These are phyloP conservation scores for Pyrenophora tritici-repentis DNA, from an alignment of 2,329 filamentous ascomycete genomes.

Conservation along the genomic window DNA sequence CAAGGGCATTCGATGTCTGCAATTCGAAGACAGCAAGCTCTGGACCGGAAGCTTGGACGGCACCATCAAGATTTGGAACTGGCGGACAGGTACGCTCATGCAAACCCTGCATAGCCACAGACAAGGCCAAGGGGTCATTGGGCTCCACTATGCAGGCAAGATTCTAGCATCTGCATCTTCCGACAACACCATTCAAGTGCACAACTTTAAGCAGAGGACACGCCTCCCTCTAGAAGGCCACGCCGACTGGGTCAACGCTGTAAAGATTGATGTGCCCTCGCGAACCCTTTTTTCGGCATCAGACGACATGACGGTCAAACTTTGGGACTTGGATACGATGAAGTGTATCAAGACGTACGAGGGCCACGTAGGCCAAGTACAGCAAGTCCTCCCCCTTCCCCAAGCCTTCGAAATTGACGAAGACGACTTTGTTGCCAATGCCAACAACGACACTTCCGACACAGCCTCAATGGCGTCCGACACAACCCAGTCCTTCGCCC, in stretches of 20 bases:
- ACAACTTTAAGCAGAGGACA: slow-evolving; percentile 85
- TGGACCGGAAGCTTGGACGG: slow-evolving; percentile 88
- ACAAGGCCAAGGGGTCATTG: slow-evolving; percentile 84
- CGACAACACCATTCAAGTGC: slow-evolving; percentile 88
- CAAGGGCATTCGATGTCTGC: slow-evolving; percentile 81
- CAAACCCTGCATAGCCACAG: slow-evolving; percentile 79
- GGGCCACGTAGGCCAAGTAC: slow-evolving; percentile 93
- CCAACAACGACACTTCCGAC: slow-evolving; percentile 58
- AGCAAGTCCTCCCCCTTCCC: slow-evolving; percentile 84
- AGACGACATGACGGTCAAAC: slow-evolving; percentile 86
- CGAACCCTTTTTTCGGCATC: slow-evolving; percentile 90
- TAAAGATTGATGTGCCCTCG: slow-evolving; percentile 79
- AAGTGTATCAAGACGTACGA: slow-evolving; percentile 77
- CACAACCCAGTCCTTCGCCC: slow-evolving; percentile 11
- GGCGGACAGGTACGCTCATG: slow-evolving; percentile 86
- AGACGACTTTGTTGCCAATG: slow-evolving; percentile 58
- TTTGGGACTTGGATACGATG: slow-evolving; percentile 91
- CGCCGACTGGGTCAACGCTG: slow-evolving; percentile 95
- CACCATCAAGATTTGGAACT: slow-evolving; percentile 94
- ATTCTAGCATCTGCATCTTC: slow-evolving; percentile 87
- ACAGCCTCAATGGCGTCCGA: slow-evolving; percentile 44
- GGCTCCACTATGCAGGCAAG: slow-evolving; percentile 83
- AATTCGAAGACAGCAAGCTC: slow-evolving; percentile 90
- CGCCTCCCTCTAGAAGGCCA: slow-evolving; percentile 83
- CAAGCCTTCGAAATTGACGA: slow-evolving; percentile 89